Percentiles rank a stretch among this genome's conserved stretches.
phyloP scores from a whole-genome alignment of 1,284 basidiomycete species.

The Malassezia sp. region DNA sequence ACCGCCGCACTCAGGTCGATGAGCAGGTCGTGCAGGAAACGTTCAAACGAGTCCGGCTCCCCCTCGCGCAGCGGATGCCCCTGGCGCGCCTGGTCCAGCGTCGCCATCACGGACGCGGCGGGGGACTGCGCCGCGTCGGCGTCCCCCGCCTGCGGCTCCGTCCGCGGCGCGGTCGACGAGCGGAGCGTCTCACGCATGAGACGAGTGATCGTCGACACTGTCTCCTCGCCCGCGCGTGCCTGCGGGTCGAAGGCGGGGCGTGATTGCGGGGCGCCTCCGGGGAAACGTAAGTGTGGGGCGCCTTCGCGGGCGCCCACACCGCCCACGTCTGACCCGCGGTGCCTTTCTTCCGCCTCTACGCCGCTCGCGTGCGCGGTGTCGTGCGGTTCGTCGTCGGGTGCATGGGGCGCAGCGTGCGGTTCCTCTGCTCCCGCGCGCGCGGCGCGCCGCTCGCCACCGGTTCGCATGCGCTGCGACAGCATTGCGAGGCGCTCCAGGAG shows the following conservation, averaged over 20 bases:
- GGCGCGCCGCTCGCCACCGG: too few relatives aligned
- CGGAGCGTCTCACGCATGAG: slow-evolving; percentile 18
- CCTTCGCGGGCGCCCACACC: too few relatives aligned
- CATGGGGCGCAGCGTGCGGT: background rate
- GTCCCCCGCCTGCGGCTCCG: background rate
- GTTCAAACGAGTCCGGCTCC: slow-evolving; percentile 32
- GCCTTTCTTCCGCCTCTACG: too few relatives aligned
- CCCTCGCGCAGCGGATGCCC: slow-evolving; percentile 23
- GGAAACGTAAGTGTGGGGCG: too few relatives aligned
- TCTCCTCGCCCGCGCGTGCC: too few relatives aligned
- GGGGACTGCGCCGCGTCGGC: background rate
- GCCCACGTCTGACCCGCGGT: too few relatives aligned
- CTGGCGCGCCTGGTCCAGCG: slow-evolving; percentile 25
- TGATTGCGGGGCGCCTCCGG: too few relatives aligned
- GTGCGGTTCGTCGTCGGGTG: background rate
- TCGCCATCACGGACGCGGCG: background rate
- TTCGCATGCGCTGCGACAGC: slow-evolving; percentile 14
- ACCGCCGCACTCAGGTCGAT: slow-evolving; percentile 32
- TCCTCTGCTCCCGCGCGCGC: background rate
- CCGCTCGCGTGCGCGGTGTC: too few relatives aligned
- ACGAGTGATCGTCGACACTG: slow-evolving; percentile 14
- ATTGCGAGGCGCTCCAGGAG: slow-evolving; percentile 18
- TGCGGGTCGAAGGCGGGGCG: too few relatives aligned
- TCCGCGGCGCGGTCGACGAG: background rate
- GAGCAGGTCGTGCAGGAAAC: slow-evolving; percentile 31